Evolutionary conservation across 176 grass and related monocot genomes (phyloP), one percentile per base, ranked within the genome.

Genomic region (Carex scoparia): DNA sequence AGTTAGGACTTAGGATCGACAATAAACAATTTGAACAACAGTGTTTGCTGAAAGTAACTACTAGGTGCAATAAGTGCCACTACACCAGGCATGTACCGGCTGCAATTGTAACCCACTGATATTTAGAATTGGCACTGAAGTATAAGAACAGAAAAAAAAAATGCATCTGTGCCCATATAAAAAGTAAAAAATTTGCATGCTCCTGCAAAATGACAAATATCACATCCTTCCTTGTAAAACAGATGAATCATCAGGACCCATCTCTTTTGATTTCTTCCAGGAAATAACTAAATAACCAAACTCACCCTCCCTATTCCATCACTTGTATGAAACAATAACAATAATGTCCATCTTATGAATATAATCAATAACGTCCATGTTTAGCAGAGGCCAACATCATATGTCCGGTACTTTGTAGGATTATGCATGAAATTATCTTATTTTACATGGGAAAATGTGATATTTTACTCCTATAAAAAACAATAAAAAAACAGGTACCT

Each of bases 401-500:
- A 76, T 31, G 19, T 76, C 48, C 1, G 7, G 19, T 30, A 53
- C 4, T 75, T 75, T 28, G n/a, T 49, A 74, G 42, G n/a, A 31
- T 53, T 75, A 75, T 28, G 44, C 71, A 74, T 75, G 19, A 48
- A 46, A 53, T 28, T 30, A 75, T 3, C 19, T 75, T 72, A 65
- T 27, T 66, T 66, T 67, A 33, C 65, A 67, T 14, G 7, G 28
- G 11, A 67, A 33, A 9, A 67, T 67, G 65, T 67, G 65, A 32
- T 67, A 28, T 75, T 16, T 51, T 30, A 28, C 46, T 76, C 23
- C 19, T 30, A 55, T 2, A 3, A 9, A 49, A 48, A 73, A 73
- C 15, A 73, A 27, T 48, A 49, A n/a, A 55, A 54, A 15, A 76
- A 76, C 3, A 74, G 11, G 67, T 90, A 99, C 96, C 96, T 99